phyloP scores from a whole-genome alignment of 768 basidiomycete genomes.

The Panus rudis region DNA sequence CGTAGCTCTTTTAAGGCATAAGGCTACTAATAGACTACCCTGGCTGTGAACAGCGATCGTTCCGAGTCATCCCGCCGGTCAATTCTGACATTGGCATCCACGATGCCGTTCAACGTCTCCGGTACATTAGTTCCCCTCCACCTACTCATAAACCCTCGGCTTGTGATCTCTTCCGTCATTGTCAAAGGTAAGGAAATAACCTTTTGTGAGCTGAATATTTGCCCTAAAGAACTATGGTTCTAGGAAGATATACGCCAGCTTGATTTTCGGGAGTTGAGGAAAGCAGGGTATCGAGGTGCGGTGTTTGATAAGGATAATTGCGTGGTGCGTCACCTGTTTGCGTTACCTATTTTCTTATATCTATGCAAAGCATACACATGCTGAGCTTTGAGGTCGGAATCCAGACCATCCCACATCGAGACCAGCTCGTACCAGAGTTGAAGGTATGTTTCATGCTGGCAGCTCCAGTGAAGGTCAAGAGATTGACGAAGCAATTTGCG shows the following conservation, averaged over 20 bases:
- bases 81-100: background rate
- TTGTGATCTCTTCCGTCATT: slow-evolving; percentile 56
- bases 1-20: too few species aligned
- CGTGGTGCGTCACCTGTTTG: slow-evolving; percentile 45
- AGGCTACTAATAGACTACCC: too few species aligned
- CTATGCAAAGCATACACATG: background rate
- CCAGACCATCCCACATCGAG: slow-evolving; percentile 77
- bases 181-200: slow-evolving; percentile 52
- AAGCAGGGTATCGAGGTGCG: slow-evolving; percentile 79
- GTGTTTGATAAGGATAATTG: slow-evolving; percentile 99
- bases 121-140: slow-evolving; percentile 67
- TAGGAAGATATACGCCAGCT: slow-evolving; percentile 82
- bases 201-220: background rate
- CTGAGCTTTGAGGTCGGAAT: background rate
- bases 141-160: slow-evolving; percentile 57
- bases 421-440: slow-evolving; percentile 71
- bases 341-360: background rate
- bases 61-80: too few species aligned
- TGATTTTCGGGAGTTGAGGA: slow-evolving; percentile 64
- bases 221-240: slow-evolving; percentile 14
- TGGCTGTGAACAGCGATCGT: too few species aligned
- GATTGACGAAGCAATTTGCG: background rate
- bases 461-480: background rate
- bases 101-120: slow-evolving; percentile 73
- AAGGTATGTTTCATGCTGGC: slow-evolving; percentile 36